Conservation (phyloP, 208 protist species). For the Leishmania amazonensis region DNA sequence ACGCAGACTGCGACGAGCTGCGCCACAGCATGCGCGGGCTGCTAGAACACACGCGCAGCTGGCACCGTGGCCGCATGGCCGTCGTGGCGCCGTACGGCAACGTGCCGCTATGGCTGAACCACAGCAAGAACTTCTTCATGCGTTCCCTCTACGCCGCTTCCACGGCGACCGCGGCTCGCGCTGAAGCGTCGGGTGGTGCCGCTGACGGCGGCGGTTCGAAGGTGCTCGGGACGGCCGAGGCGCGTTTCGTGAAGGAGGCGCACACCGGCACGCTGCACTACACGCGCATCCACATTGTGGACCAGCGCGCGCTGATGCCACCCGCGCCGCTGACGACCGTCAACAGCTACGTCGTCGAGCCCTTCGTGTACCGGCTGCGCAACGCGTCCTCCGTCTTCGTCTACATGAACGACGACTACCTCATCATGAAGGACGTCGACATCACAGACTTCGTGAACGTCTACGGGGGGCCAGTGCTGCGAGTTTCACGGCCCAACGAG, state of each 20-base stretch:
- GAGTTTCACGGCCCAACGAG: background rate
- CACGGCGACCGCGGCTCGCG: background rate
- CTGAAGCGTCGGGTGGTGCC: background rate
- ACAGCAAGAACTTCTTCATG: conserved; percentile 22
- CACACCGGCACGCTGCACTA: conserved; percentile 18
- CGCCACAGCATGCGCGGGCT: conserved; percentile 26
- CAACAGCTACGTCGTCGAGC: conserved; percentile 15
- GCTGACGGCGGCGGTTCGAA: background rate
- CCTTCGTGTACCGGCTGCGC: conserved; percentile 20
- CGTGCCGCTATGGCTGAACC: conserved; percentile 24
- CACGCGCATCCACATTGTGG: conserved; percentile 17
- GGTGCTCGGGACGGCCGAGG: conserved; percentile 3
- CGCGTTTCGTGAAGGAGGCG: background rate
- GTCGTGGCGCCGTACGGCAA: conserved; percentile 19
- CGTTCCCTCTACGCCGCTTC: conserved; percentile 10
- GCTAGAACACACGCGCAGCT: conserved; percentile 20
- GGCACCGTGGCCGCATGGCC: conserved; percentile 13
- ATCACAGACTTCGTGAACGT: conserved; percentile 15
- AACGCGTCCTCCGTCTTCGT: conserved; percentile 15
- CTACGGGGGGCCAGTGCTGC: background rate
- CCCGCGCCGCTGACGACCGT: background rate
- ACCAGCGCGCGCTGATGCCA: conserved; percentile 17
- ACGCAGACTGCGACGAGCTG: conserved; percentile 26
- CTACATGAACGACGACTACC: conserved; percentile 29
- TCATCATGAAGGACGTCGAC: conserved; percentile 26